Evolutionary conservation across 257 asterid genomes (phyloP), one percentile per base, ranked within the genome.

Genomic region (Solanum virginianum): DNA sequence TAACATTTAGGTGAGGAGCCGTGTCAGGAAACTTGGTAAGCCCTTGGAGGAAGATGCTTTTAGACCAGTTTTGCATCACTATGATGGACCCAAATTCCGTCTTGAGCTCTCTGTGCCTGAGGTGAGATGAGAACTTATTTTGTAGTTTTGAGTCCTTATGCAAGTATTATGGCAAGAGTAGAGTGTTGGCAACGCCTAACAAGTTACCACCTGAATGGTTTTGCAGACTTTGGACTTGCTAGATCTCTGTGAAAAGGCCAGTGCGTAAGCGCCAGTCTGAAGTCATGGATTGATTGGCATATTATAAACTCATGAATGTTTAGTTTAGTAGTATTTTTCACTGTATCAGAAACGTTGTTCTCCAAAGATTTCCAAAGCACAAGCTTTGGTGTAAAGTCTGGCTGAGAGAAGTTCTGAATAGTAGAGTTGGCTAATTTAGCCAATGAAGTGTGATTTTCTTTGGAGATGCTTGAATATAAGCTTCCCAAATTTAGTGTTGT

Each of bases 31-130:
- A 87, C 66, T 96, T 65, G 91, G 94, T 89, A 95, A 94, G 83
- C 93, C 98, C 84, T 88, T 96, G 88, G 98, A 95, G 87, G 98
- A 96, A 89, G 98, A 96, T 88, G 93, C 97, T 45, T 96, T 96
- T 86, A 92, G 99, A 89, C 98, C 98, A 66, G 97, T 95, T 84
- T 89, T 96, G 92, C 98, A 96, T 90, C 99, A 96, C 85, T 96
- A 96, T 75, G 98, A 96, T 87, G 98, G 99, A 29, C 99, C 99
- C 54, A 96, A 96, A 91, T 96, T 96, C 75, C 99, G 99, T 8
- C 98, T 96, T 83, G 98, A 95, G 93, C 94, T 96, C 83, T 95
- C 98, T 18, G 91, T 95, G 29, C 99, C 98, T 0, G 99, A 96
- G 98, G 99, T 96, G 80, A 24, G 92, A 69, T n/a, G 57, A 54